phyloP scores from a whole-genome alignment of 495 filamentous ascomycete species.

The Daldinia grandis region DNA sequence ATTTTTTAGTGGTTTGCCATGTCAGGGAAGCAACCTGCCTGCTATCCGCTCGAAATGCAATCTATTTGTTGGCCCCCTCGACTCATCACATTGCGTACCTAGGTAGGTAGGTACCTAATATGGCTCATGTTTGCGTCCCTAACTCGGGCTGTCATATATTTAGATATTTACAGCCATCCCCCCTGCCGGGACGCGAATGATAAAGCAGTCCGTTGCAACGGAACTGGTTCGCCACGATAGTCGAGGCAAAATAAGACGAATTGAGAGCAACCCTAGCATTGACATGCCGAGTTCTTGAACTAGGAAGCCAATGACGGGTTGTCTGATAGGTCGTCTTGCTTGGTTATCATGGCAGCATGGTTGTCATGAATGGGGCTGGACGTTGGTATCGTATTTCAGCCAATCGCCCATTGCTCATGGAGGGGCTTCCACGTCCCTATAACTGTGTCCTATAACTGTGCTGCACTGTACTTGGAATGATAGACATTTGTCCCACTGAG shows the following conservation, averaged over 20 bases:
- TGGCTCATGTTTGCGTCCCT: constrained; percentile 23
- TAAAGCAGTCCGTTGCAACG: constrained; percentile 28
- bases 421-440: neutral
- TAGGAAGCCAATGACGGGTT: constrained; percentile 19
- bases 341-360: constrained; percentile 38
- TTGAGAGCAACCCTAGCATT: constrained; percentile 18
- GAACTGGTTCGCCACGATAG: constrained; percentile 9
- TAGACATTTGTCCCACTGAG: constrained; percentile 31
- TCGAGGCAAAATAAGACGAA: constrained; percentile 1
- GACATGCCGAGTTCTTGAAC: constrained; percentile 18
- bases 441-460: constrained; percentile 4
- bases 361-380: constrained; percentile 40
- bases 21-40: constrained; percentile 3
- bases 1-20: neutral
- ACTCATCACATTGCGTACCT: constrained; percentile 12
- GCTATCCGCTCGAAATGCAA: constrained; percentile 4
- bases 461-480: constrained; percentile 31
- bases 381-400: constrained; percentile 51
- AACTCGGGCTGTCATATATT: constrained; percentile 19
- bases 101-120: no score
- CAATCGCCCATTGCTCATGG: constrained; percentile 47
- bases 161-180: constrained; percentile 28
- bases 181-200: constrained; percentile 15
- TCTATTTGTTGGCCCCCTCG: constrained; percentile 23
- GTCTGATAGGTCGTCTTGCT: constrained; percentile 33